phyloP scores from a whole-genome alignment of 2,329 filamentous ascomycete genomes.

The Fusarium protoensiforme region DNA sequence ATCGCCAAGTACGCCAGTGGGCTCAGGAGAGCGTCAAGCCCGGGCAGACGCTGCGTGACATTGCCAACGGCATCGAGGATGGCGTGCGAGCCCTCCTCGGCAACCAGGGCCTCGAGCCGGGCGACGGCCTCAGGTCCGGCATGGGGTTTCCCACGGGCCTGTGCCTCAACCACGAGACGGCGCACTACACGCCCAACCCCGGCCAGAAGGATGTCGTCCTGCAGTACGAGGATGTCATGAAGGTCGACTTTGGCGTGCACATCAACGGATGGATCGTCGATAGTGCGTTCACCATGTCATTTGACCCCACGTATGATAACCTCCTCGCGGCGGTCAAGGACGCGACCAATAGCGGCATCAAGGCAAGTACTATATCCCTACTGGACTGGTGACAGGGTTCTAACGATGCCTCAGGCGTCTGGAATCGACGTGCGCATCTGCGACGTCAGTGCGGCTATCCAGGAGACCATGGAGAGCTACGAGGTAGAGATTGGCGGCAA shows the following conservation, averaged over 20 bases:
- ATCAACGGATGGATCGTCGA: conserved; percentile 82
- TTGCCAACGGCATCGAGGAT: conserved; percentile 84
- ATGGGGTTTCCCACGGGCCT: conserved; percentile 87
- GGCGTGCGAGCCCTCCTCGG: conserved; percentile 79
- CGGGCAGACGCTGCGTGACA: conserved; percentile 78
- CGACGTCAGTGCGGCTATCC: conserved; percentile 82
- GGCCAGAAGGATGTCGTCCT: conserved; percentile 77
- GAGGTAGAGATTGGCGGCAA: conserved; percentile 83
- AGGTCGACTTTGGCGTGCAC: conserved; percentile 82
- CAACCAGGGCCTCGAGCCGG: conserved; percentile 78
- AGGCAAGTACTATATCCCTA: conserved; percentile 44
- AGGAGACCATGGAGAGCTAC: conserved; percentile 92
- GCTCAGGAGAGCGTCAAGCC: conserved; percentile 82
- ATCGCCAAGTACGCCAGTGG: conserved; percentile 84
- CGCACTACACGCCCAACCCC: conserved; percentile 85
- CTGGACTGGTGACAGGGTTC: neutral
- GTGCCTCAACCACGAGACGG: conserved; percentile 82
- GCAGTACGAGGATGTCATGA: conserved; percentile 77
- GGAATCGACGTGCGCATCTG: conserved; percentile 89
- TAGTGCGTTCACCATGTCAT: conserved; percentile 80
- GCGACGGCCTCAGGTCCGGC: conserved; percentile 78
- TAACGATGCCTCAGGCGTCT: conserved; percentile 54
- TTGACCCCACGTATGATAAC: conserved; percentile 78
- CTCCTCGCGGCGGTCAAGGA: conserved; percentile 76
- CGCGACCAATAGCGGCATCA: conserved; percentile 85